These are phyloP conservation scores for Bassia scoparia DNA, from an alignment of 148 eudicot genomes.

Conservation along the genomic window DNA sequence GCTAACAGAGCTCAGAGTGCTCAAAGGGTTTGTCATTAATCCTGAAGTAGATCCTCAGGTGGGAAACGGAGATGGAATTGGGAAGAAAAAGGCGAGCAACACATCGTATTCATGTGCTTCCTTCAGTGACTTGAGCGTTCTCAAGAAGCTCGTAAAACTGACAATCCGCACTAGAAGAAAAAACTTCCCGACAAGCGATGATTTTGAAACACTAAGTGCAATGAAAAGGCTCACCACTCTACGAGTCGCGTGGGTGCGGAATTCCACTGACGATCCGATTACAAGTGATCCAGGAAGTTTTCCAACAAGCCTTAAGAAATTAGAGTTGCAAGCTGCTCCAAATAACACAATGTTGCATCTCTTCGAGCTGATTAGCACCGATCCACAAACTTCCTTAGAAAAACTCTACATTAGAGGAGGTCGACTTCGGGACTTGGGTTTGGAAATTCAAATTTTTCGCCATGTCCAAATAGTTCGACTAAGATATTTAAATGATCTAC, in stretches of 20 bases:
- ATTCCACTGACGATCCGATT: neutral
- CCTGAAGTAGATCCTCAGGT: too few species aligned
- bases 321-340: conserved; percentile 17
- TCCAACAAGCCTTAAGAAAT: conserved; percentile 7
- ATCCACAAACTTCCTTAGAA: neutral
- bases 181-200: conserved; percentile 8
- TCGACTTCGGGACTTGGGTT: neutral
- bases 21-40: conserved; percentile 16
- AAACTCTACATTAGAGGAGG: conserved; percentile 25
- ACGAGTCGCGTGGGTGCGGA: conserved; percentile 19
- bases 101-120: neutral
- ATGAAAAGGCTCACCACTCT: conserved; percentile 8
- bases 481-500: conserved; percentile 11
- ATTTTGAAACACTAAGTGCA: neutral
- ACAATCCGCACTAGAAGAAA: conserved; percentile 19
- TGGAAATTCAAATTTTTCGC: neutral
- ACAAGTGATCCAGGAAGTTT: neutral
- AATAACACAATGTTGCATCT: neutral
- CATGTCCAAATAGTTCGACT: conserved; percentile 3
- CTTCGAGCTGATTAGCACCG: neutral
- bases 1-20: conserved; percentile 1
- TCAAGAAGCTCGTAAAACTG: conserved; percentile 5
- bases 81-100: neutral
- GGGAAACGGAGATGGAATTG: neutral
- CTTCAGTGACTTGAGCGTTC: neutral